A percentile compares a stretch with the other conserved stretches of the same genome.
Conservation (phyloP, 257 asterid species). For the Solanum etuberosum region DNA sequence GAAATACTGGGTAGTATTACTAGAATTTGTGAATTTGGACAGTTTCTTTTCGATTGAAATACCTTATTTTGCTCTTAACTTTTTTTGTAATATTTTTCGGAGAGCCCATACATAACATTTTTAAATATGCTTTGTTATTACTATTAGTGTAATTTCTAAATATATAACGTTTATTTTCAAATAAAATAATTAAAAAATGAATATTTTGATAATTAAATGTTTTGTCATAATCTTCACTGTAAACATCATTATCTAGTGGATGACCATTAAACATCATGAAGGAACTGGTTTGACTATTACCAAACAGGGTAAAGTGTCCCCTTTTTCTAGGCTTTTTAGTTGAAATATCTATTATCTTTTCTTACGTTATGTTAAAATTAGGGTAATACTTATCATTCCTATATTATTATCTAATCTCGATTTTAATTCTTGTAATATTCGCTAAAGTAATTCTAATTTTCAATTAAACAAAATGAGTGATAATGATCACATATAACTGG, state of each 20-base stretch:
- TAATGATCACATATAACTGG: no score
- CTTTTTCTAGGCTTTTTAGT: not conserved
- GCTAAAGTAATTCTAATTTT: not conserved
- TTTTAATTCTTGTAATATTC: not conserved
- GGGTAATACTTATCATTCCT: not conserved
- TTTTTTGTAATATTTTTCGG: no score
- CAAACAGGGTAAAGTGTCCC: not conserved
- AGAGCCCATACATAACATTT: not conserved
- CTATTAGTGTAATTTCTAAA: no score
- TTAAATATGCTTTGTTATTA: no score
- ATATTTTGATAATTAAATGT: not conserved
- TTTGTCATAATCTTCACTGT: no score
- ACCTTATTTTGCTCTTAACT: no score
- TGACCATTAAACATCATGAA: not conserved
- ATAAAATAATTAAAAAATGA: no score
- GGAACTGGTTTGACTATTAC: not conserved
- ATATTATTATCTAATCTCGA: not conserved
- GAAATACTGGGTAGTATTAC: no score
- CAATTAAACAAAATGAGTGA: not conserved
- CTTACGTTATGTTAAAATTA: not conserved
- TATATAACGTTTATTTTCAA: no score
- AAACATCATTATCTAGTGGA: not conserved
- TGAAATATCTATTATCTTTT: not conserved
- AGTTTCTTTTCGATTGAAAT: not conserved
- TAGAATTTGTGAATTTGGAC: no score